Evolutionary conservation across 2,329 filamentous ascomycete genomes (phyloP), one percentile per base, ranked within the genome.

Genomic region (Echinosphaeria canescens): DNA sequence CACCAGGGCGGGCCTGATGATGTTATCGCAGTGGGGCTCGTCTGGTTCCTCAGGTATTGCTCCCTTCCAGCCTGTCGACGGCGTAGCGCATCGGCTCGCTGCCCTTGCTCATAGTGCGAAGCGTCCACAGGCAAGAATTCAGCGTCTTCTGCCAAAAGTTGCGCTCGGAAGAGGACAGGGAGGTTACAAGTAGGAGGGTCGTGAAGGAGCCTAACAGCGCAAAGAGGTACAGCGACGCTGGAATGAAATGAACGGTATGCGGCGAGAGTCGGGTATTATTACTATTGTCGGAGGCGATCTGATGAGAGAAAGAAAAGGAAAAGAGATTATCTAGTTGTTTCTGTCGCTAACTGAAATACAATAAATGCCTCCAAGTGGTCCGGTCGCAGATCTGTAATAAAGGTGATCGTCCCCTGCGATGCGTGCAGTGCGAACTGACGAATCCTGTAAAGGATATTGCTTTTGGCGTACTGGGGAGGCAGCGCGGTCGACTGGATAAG

Each of bases 151-250:
- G 40, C 42, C 42, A 47, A 28, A 42, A 46, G 29, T 35, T 34
- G 12, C 40, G 38, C 26, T 46, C 43, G 25, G 38, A 38, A 2
- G 41, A 42, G 4, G 41, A 43, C 5, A 44, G 29, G 3, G 43
- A 44, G 2, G 43, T 46, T 24, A 46, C 42, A 11, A 46, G 42
- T 13, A 52, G 38, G 7, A 52, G 34, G 2, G 47, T 49, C 4
- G 43, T 47, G 28, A 52, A 51, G n/a, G 47, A 46, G 8, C 44
- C 46, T 5, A 51, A 41, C 8, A 51, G 36, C 3, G 47, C 45
- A 31, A 50, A 52, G 29, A 50, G 45, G 30, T 49, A 49, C 8
- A 46, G 44, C 3, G 48, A 49, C 11, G 41, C 40, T 31, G 42
- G n/a, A n/a, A n/a, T n/a, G n/a, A n/a, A n/a, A n/a, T n/a, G n/a